Evolutionary conservation across 202 grass and related monocot genomes (phyloP), one percentile per base, ranked within the genome.

Genomic region (Eragrostis tef): DNA sequence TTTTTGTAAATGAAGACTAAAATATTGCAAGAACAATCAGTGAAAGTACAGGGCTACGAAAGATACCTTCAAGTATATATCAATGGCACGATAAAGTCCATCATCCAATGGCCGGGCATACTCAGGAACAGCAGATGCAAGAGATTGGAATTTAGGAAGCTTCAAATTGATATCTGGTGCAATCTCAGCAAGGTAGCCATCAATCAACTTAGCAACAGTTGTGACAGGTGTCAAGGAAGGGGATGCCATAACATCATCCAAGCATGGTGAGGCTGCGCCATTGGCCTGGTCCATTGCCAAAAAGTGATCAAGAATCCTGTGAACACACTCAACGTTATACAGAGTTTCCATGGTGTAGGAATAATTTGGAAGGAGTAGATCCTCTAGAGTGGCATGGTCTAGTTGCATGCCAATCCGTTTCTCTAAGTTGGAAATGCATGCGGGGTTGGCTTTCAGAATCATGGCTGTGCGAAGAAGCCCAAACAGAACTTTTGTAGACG

Each of bases 1-100:
- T 41, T 64, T n/a, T 64, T 80, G 0, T 31, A 67, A 72, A 72
- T 64, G 22, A 43, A 64, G 16, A 83, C 15, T 21, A 62, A 44
- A 64, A 39, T 6, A 69, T n/a, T 56, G 27, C 43, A 79, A 11
- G 6, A 59, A 42, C 24, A 79, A 20, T 24, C 20, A 11, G 6
- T 56, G 22, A 46, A 53, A 64, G 25, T 20, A 68, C 8, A 52
- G 5, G 3, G 13, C 4, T 58, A n/a, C 12, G 77, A 65, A 22
- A 72, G 71, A 4, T 88, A 98, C 95, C 95, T 98, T 98, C 71
- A 98, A 86, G 46, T 89, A 98, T 36, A 98, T 94, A 84, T 98
- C 95, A 13, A 98, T 94, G 62, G 95, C 90, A n/a, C 92, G 95
- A 82, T 98, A 98, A n/a, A 98, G 86, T 21, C 92, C 95, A 83